Evolutionary conservation across 768 basidiomycete species (phyloP), one percentile per base, ranked within the genome.

Genomic region (Coprinellus micaceus): DNA sequence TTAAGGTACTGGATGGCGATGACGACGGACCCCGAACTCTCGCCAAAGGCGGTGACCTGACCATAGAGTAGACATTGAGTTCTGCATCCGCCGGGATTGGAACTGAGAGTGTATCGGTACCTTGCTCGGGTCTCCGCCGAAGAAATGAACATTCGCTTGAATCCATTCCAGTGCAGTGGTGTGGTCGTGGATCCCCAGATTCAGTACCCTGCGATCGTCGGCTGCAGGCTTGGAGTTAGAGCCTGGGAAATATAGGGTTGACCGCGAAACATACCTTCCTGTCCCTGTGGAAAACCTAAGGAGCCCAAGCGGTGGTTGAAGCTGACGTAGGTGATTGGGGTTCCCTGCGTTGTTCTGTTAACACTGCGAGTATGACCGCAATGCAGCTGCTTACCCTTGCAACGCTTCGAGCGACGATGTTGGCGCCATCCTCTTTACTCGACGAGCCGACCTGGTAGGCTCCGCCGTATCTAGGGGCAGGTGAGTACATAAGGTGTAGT

Each of bases 21-120:
- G 60, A 67, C 67, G 46, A 78, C 77, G n/a, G 82, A 78, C 5
- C 83, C 82, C 5, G 82, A 82, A 43, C 76, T 78, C 58, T 83
- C 74, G n/a, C 83, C 84, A 49, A 78, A 77, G 25, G 78, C 64
- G 1, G 80, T 82, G 2, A 84, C 80, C 73, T 78, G 46, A 5
- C 22, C 15, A 5, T n/a, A 47, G 11, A 2, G 22, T 22, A 44
- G 22, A 10, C 11, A 44, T 15, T 11, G 2, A 13, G 4, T 11
- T 21, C 19, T 13, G 9, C 11, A 25, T 10, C 3, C 26, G 26
- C 15, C 36, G 37, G 37, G 22, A 29, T 5, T 4, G 4, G 7
- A 25, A 22, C 19, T 47, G 36, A 11, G 5, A 12, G 22, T 5
- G 26, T n/a, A 7, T 13, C 10, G 7, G 2, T 49, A 26, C n/a